Base-by-base conservation (phyloP, 805 yeast species). In the Pichia scutulata region DNA sequence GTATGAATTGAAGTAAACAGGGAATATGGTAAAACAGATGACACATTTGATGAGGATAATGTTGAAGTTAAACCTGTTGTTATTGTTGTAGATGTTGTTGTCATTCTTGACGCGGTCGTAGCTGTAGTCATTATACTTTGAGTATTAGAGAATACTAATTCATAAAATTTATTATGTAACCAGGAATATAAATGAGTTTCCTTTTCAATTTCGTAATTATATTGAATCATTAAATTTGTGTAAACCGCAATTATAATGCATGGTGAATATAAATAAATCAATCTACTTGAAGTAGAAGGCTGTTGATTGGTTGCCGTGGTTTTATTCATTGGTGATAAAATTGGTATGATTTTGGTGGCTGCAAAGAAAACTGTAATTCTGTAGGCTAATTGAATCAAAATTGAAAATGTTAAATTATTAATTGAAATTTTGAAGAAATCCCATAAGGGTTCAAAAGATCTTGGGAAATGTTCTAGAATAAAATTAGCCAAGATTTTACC, bases 171-270 rank as follows among this genome's bases (percentile, higher is more conserved):
- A 28, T 61, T 54, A 28, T 55, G 55, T 14, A 63, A 21, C 69
- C 69, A 65, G 46, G 64, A 63, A 63, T 63, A 63, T 24, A 67
- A 55, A 43, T 65, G 66, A 30, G 57, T 65, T 51, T 84, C 84
- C 16, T 78, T 72, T 43, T 83, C 86, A 50, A 86, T 70, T 61
- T 82, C 84, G 47, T 89, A 88, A 47, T 84, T 81, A 61, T 89
- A 89, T 71, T 88, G 95, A 75, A 93, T 78, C 78, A 92, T 85
- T 58, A 93, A 71, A 65, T 93, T 96, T 2, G 98, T 89, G 69
- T 93, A 93, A 52, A 93, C 96, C 0, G 97, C 96, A 52, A 93
- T 89, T 39, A 93, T 81, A 52, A 93, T 82, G 67, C 97, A 88
- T 2, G 98, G 98, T 37, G 96, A 86, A 66, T 87, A 92, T 33